Conservation (phyloP, 805 yeast genomes). For the Saccharomycopsis vini region DNA sequence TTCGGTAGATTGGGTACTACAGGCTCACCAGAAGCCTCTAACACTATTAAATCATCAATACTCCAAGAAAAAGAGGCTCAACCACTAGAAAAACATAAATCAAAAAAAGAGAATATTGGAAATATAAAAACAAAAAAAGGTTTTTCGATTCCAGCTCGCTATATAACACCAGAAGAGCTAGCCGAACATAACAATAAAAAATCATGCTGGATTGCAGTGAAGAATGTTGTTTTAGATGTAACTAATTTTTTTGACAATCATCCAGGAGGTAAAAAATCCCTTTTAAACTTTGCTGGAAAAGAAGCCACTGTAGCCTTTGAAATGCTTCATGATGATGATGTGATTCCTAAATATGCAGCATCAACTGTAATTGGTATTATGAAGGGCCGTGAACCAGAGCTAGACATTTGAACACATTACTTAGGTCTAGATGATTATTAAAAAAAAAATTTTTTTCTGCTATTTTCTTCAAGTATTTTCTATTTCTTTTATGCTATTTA, state of each 20-base stretch:
- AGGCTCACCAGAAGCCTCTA: slow-evolving; percentile 5
- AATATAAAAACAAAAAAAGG: slow-evolving; percentile 17
- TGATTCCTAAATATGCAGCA: slow-evolving; percentile 40
- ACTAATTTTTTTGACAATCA: slow-evolving; percentile 37
- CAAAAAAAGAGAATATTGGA: slow-evolving; percentile 15
- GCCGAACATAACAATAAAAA: slow-evolving; percentile 35
- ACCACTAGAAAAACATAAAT: no score
- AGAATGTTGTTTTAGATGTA: slow-evolving; percentile 42
- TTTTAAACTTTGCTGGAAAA: slow-evolving; percentile 37
- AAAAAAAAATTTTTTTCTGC: no score
- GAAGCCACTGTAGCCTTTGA: slow-evolving; percentile 43
- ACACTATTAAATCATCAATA: not conserved
- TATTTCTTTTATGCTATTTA: no score
- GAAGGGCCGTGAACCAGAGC: slow-evolving; percentile 29
- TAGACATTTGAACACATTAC: slow-evolving; percentile 13
- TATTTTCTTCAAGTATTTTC: no score
- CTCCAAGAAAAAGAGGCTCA: not conserved
- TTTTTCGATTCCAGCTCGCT: slow-evolving; percentile 38
- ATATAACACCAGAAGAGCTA: slow-evolving; percentile 38
- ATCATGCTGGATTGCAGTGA: slow-evolving; percentile 49
- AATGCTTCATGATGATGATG: slow-evolving; percentile 50
- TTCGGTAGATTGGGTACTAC: slow-evolving; percentile 21
- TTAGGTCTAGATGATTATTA: no score
- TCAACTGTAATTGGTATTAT: slow-evolving; percentile 42
- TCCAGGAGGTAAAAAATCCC: slow-evolving; percentile 58